phyloP scores from a whole-genome alignment of 192 early-diverging fungal genomes.

The Umbelopsis sp. region DNA sequence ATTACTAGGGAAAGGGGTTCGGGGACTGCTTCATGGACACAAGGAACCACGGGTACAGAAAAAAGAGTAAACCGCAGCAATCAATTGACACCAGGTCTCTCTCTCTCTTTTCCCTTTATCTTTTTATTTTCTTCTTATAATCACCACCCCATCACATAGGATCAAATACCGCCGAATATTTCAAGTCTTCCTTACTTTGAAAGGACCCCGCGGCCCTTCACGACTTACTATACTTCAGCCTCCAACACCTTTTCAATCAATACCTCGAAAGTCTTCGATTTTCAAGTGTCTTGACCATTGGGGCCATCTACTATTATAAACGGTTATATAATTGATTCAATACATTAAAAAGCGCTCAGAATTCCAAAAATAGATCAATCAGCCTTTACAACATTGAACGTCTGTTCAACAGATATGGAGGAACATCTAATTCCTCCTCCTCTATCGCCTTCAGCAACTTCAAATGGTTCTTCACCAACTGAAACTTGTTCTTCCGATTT shows the following conservation, averaged over 20 bases:
- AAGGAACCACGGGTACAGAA: background rate
- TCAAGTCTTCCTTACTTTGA: background rate
- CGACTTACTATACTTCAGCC: background rate
- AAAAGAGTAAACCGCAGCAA: background rate
- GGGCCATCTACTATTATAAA: background rate
- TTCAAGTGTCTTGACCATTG: conserved; percentile 8
- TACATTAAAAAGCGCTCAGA: no score
- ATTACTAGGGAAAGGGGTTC: background rate
- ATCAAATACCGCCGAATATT: background rate
- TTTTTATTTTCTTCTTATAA: background rate
- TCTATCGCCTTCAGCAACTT: conserved; percentile 2
- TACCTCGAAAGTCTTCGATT: background rate
- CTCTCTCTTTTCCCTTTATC: background rate
- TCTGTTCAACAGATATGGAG: conserved; percentile 13
- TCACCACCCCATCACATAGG: background rate
- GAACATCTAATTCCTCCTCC: conserved; percentile 5
- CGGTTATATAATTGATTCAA: background rate
- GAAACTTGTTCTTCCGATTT: background rate
- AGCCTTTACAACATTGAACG: background rate
- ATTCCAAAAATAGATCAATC: no score
- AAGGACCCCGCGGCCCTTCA: conserved; percentile 6
- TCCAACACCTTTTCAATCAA: background rate
- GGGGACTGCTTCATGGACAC: conserved; percentile 6
- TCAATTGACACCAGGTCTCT: background rate
- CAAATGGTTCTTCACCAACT: background rate